Evolutionary conservation across 2,329 filamentous ascomycete genomes (phyloP), one percentile per base, ranked within the genome.

Genomic region (Fusarium duplospermum): DNA sequence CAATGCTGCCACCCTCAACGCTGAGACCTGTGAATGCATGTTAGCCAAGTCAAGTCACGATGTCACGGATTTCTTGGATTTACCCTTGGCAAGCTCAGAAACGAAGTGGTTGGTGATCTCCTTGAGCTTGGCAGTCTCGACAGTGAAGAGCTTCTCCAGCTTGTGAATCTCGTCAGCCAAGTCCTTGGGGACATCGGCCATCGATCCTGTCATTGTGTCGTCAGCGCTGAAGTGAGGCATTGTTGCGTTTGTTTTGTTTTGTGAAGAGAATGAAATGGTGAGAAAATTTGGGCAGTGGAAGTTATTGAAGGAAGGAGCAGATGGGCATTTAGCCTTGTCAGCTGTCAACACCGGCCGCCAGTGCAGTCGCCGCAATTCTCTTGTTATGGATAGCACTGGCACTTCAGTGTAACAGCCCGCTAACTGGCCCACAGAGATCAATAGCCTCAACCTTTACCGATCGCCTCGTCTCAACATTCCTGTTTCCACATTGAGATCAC

Each of bases 1-100:
- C 94, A 83, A 99, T 98, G 82, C 93, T 97, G 70, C 95, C 95
- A 72, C 96, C 96, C 84, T 97, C 93, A 67, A 95, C 92, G 64
- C 89, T 93, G 63, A 98, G 88, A 78, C 95, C 94, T 94, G 70
- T 50, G 42, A 35, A 27, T 66, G 40, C 72, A 45, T 29, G 67
- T 77, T 33, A 78, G 70, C 59, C 57, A 20, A 59, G 42, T 60
- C 11, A 18, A 29, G 29, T 36, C 58, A 8, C 18, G 16, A 56
- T 50, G 4, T 27, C 16, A 27, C 33, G 9, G n/a, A 20, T n/a
- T 56, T 9, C 27, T 9, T 42, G 42, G 9, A 16, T 47, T 42
- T 82, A 93, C 94, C 95, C 85, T 97, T 97, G 73, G 92, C 89
- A 64, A 99, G 90, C 87, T 99, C 96, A 36, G 88, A 89, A 60